A percentile compares a stretch with the other conserved stretches of the same genome.
These are phyloP conservation scores for Cryptosporidium tyzzeri DNA, from an alignment of 169 alveolate species.

Conservation along the genomic window DNA sequence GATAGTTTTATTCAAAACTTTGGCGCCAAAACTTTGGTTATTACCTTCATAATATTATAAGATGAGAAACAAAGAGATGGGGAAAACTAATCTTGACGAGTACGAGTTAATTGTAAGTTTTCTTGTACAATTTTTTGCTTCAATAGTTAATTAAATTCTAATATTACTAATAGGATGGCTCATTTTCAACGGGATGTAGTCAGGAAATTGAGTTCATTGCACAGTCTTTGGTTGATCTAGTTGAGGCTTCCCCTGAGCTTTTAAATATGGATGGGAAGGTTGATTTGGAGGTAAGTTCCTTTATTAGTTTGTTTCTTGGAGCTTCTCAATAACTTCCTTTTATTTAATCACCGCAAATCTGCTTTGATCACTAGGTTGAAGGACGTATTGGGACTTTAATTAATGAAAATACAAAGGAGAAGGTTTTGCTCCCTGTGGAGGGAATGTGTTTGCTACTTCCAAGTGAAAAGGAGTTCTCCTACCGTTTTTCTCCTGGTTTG, in stretches of 20 bases:
- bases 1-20: not conserved
- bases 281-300: conserved; percentile 46
- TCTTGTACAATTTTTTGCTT: too few relatives aligned
- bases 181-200: conserved; percentile 67
- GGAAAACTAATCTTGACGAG: conserved; percentile 53
- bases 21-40: conserved; percentile 14
- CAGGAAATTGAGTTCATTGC: conserved; percentile 70
- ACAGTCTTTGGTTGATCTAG: conserved; percentile 67
- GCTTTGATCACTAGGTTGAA: conserved; percentile 32
- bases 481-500: conserved; percentile 61
- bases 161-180: conserved; percentile 43
- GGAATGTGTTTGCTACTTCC: conserved; percentile 52
- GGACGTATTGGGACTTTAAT: conserved; percentile 67
- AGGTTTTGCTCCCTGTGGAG: conserved; percentile 29
- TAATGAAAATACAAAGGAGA: conserved; percentile 44
- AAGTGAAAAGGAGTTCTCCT: conserved; percentile 60
- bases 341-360: not conserved
- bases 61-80: conserved; percentile 11
- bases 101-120: conserved; percentile 55
- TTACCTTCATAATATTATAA: not conserved
- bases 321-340: not conserved
- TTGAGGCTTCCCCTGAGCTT: conserved; percentile 68
- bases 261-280: conserved; percentile 17
- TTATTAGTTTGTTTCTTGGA: not conserved
- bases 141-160: not conserved